Conservation (phyloP, 1,284 basidiomycete genomes). For the Boletellus deceptivus region DNA sequence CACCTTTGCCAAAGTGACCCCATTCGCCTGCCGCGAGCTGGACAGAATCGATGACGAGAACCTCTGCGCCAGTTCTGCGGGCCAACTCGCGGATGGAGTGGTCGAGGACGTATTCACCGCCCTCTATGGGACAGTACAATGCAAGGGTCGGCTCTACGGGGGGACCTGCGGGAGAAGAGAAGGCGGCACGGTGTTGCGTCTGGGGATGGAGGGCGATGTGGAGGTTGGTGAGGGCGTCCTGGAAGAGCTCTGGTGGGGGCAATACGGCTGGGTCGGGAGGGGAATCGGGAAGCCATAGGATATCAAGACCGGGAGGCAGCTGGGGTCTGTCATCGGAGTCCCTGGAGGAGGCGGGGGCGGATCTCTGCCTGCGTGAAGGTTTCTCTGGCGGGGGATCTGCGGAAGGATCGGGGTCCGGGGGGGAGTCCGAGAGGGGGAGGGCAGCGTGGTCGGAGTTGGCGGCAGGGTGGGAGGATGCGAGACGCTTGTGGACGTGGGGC, state of each 20-base stretch:
- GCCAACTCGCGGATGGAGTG: constrained; percentile 77
- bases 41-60: constrained; percentile 76
- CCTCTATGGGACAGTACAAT: constrained; percentile 84
- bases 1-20: constrained; percentile 74
- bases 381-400: constrained; percentile 31
- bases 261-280: constrained; percentile 29
- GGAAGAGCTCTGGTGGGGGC: constrained; percentile 58
- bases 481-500: constrained; percentile 35
- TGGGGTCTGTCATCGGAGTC: constrained; percentile 41
- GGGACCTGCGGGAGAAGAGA: constrained; percentile 48
- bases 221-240: constrained; percentile 70
- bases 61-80: constrained; percentile 67
- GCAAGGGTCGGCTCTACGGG: constrained; percentile 73
- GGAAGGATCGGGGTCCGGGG: constrained; percentile 23
- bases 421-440: constrained; percentile 19
- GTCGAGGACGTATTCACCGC: constrained; percentile 74
- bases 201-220: constrained; percentile 75
- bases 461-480: constrained; percentile 31
- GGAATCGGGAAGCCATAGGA: constrained; percentile 61
- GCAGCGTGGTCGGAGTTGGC: constrained; percentile 13
- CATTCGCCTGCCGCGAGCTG: constrained; percentile 81
- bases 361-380: constrained; percentile 41
- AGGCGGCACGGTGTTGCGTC: constrained; percentile 71
- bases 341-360: constrained; percentile 26
- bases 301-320: constrained; percentile 54